Evolutionary conservation across 1,284 basidiomycete genomes (phyloP).

Genomic region (Naganishia sp.): DNA sequence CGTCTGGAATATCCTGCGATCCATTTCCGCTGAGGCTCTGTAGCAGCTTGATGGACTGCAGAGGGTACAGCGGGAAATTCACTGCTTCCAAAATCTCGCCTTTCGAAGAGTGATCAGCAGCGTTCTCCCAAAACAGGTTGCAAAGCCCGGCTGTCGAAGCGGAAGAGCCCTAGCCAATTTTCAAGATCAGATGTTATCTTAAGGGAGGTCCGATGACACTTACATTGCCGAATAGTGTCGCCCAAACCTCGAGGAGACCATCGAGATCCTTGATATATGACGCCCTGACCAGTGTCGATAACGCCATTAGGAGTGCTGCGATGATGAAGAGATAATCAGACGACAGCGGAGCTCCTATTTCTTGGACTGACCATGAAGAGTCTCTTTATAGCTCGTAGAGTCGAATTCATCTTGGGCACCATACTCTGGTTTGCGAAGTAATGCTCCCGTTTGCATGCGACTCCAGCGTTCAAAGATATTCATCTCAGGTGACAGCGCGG

Average conservation of each 20-base stretch:
- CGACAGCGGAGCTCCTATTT: not conserved
- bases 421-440: conserved; percentile 25
- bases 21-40: conserved; percentile 14
- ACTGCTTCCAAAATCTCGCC: conserved; percentile 20
- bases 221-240: conserved; percentile 18
- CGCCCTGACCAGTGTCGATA: conserved; percentile 14
- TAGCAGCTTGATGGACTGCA: conserved; percentile 23
- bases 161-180: conserved; percentile 3
- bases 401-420: conserved; percentile 24
- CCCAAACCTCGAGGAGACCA: conserved; percentile 18
- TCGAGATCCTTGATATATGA: conserved; percentile 22
- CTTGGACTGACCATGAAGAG: conserved; percentile 26
- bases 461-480: conserved; percentile 31
- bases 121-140: conserved; percentile 27
- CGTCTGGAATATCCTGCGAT: conserved; percentile 16
- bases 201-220: not conserved
- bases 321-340: not conserved
- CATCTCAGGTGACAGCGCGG: conserved; percentile 26
- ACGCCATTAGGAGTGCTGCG: conserved; percentile 12
- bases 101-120: conserved; percentile 16
- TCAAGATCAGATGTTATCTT: not conserved
- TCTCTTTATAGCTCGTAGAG: conserved; percentile 32
- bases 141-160: conserved; percentile 12
- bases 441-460: conserved; percentile 26
- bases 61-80: conserved; percentile 22